These are phyloP conservation scores for Globisporangium polare DNA, from an alignment of 352 stramenopile genomes.

Conservation along the genomic window DNA sequence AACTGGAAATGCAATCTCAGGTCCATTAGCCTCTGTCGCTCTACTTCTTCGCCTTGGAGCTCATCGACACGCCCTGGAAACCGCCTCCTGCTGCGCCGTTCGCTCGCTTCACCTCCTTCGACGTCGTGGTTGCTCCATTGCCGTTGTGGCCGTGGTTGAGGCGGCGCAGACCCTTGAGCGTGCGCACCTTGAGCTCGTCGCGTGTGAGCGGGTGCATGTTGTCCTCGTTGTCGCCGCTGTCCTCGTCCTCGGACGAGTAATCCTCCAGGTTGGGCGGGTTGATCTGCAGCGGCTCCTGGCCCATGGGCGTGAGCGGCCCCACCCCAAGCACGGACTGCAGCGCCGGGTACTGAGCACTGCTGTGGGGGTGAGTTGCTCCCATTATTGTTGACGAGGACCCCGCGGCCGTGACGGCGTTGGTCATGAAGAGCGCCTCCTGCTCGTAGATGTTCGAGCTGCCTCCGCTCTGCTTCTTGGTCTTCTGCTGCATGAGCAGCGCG, in stretches of 20 bases:
- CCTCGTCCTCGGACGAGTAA: slow-evolving; percentile 92
- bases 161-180: slow-evolving; percentile 76
- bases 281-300: slow-evolving; percentile 88
- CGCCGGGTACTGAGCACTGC: slow-evolving; percentile 16
- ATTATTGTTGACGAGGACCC: background rate
- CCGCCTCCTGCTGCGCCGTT: slow-evolving; percentile 13
- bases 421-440: slow-evolving; percentile 36
- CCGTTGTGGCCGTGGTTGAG: slow-evolving; percentile 43
- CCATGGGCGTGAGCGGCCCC: slow-evolving; percentile 86
- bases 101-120: slow-evolving; percentile 27
- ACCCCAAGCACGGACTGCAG: slow-evolving; percentile 78
- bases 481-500: slow-evolving; percentile 37
- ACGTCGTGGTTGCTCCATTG: slow-evolving; percentile 7
- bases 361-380: background rate
- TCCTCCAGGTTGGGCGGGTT: slow-evolving; percentile 93
- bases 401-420: slow-evolving; percentile 10
- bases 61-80: slow-evolving; percentile 2
- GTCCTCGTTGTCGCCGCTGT: slow-evolving; percentile 84
- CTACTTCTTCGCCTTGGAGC: slow-evolving; percentile 17
- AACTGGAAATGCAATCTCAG: background rate
- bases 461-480: slow-evolving; percentile 18
- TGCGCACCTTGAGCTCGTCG: slow-evolving; percentile 90
- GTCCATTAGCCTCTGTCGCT: background rate
- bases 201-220: slow-evolving; percentile 86
- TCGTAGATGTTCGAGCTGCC: slow-evolving; percentile 28